phyloP scores from a whole-genome alignment of 2,329 filamentous ascomycete genomes.

The Xylariaceae sp. region DNA sequence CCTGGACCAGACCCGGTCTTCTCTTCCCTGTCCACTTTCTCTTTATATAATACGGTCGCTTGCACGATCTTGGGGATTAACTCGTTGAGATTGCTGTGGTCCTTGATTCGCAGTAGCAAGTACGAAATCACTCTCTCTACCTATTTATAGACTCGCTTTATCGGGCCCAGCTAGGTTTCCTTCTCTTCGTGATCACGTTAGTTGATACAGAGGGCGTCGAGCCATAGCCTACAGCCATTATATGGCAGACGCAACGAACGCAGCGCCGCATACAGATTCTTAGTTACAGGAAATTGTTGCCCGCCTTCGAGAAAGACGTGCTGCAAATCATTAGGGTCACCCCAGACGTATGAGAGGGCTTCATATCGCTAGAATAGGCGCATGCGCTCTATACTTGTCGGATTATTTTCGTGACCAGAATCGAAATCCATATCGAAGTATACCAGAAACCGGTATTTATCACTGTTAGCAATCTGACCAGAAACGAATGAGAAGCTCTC shows the following conservation, averaged over 20 bases:
- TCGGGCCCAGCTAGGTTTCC: slow-evolving; percentile 10
- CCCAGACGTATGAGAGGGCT: slow-evolving; percentile 25
- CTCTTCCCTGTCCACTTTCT: not conserved
- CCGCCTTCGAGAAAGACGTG: slow-evolving; percentile 13
- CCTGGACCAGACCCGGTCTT: not conserved
- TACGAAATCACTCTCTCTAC: slow-evolving; percentile 19
- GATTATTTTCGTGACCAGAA: not conserved
- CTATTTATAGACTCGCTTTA: slow-evolving; percentile 18
- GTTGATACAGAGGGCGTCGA: slow-evolving; percentile 22
- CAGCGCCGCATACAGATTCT: slow-evolving; percentile 14
- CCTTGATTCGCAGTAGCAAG: not conserved
- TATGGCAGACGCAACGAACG: slow-evolving; percentile 13
- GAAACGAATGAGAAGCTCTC: not conserved
- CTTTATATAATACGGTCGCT: not conserved
- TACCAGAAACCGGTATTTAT: slow-evolving; percentile 4
- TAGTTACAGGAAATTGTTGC: slow-evolving; percentile 1
- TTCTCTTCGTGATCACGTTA: slow-evolving; percentile 18
- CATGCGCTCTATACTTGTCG: not conserved
- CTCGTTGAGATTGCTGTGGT: slow-evolving; percentile 12
- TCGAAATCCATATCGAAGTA: slow-evolving; percentile 7
- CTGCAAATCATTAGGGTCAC: slow-evolving; percentile 5
- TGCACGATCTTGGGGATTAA: slow-evolving; percentile 12
- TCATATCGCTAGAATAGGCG: slow-evolving; percentile 23
- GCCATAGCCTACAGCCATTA: slow-evolving; percentile 10
- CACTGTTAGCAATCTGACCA: not conserved